Evolutionary conservation across 1,139 yeast genomes (phyloP), one percentile per base, ranked within the genome.

Genomic region (Hyphopichia burtonii): DNA sequence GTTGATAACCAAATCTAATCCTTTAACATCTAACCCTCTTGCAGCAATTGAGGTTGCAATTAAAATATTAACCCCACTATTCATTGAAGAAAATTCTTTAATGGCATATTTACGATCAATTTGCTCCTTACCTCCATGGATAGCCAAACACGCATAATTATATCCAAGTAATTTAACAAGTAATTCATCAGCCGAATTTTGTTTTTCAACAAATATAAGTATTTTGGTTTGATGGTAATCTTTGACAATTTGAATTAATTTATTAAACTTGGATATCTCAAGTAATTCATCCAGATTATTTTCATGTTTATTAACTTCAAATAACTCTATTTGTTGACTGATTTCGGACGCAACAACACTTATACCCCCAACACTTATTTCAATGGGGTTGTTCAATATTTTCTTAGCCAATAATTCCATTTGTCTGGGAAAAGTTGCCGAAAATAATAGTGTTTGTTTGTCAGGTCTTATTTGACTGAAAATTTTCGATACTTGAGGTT

Each of bases 11-110:
- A 90, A 63, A 43, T 82, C 82, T 30, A 93, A 74, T 25, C 84
- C 86, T 43, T 88, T 86, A 11, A 94, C 96, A 63, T 93, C 98
- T 27, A 93, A 66, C 0, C 99, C 99, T 48, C 99, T 72, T 0
- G 99, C 96, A 2, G 97, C 91, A 18, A 93, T 86, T 1, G 96
- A 93, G 0, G 99, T 94, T 6, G 98, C 96, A 22, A 91, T 78
- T 41, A 93, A 65, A 6, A 89, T 77, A 41, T 78, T 73, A 2
- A 83, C 64, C 0, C 75, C 76, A 22, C 90, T 86, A 1, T 62
- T 68, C 4, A 47, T 37, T 2, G 57, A 54, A 40, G 86, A 83
- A 59, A 91, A 91, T 42, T 82, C 88, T 19, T 76, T 71, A 34
- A 94, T 77, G 2, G 94, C 90, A 32, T 78, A 69, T 41, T 86